phyloP scores from a whole-genome alignment of 2,329 filamentous ascomycete species.

The Fusarium sp. region DNA sequence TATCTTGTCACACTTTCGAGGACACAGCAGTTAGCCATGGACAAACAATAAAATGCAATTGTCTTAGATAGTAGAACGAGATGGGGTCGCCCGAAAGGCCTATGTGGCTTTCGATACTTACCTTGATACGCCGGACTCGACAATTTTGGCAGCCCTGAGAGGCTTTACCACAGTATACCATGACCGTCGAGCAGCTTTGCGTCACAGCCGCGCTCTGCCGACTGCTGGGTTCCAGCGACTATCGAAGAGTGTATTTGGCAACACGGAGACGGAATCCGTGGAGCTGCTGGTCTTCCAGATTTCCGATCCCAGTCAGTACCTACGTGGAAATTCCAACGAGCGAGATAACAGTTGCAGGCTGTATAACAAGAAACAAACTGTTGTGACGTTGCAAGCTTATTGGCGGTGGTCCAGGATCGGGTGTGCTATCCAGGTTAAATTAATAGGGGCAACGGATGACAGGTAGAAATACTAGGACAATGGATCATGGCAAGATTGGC shows the following conservation, averaged over 20 bases:
- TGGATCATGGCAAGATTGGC: conserved; percentile 10
- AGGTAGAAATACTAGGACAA: conserved; percentile 7
- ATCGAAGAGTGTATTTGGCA: conserved; percentile 16
- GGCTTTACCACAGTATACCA: conserved; percentile 69
- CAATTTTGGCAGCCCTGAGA: conserved; percentile 66
- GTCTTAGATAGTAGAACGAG: not conserved
- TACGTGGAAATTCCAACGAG: not conserved
- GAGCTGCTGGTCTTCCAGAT: conserved; percentile 7
- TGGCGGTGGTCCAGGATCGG: not conserved
- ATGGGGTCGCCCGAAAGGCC: not conserved
- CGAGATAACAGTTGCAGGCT: not conserved
- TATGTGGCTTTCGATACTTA: conserved; percentile 46
- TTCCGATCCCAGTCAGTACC: conserved; percentile 1
- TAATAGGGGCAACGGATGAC: conserved; percentile 23
- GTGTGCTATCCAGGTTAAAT: conserved; percentile 15
- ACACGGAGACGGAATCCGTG: conserved; percentile 8
- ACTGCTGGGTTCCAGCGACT: conserved; percentile 22
- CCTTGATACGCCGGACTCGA: conserved; percentile 66
- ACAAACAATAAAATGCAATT: not conserved
- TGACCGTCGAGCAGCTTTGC: conserved; percentile 41
- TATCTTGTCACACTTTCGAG: conserved; percentile 67
- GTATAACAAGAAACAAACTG: conserved; percentile 9
- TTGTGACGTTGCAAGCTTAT: conserved; percentile 13
- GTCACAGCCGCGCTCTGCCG: conserved; percentile 10
- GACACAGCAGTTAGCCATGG: conserved; percentile 20